Conservation (phyloP, 139 green algal species). For the Mychonastes homosphaera region DNA sequence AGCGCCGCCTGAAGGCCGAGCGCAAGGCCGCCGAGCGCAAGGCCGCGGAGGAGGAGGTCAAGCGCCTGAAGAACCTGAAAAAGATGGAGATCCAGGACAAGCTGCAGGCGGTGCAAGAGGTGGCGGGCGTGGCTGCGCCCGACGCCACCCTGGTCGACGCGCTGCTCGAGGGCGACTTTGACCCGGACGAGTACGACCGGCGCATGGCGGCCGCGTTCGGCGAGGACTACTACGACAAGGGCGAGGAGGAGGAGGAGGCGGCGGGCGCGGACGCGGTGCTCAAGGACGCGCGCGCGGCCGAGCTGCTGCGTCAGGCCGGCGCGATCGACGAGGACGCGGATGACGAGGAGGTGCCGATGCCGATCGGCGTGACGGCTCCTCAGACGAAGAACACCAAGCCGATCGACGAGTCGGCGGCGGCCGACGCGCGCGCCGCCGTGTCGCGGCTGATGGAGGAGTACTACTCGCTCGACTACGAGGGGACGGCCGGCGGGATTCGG, state of each 20-base stretch:
- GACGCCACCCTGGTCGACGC: constrained; percentile 30
- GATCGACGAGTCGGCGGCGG: not conserved
- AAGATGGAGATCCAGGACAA: constrained; percentile 68
- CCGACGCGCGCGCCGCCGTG: constrained; percentile 27
- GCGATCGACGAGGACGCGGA: constrained; percentile 24
- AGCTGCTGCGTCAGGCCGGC: constrained; percentile 12
- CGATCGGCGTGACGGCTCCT: constrained; percentile 23
- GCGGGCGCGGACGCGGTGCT: not conserved
- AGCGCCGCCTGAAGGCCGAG: constrained; percentile 37
- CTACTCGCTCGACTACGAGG: constrained; percentile 87
- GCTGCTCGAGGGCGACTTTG: constrained; percentile 82
- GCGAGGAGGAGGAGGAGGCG: not conserved
- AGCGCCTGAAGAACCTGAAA: constrained; percentile 87
- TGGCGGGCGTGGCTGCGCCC: constrained; percentile 35
- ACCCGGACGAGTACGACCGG: constrained; percentile 80
- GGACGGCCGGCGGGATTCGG: constrained; percentile 59
- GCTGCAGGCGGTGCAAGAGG: constrained; percentile 42
- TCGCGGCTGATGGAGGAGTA: constrained; percentile 79
- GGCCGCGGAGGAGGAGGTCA: constrained; percentile 49
- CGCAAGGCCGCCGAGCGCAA: constrained; percentile 35
- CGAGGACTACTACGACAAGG: constrained; percentile 79
- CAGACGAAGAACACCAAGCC: constrained; percentile 8
- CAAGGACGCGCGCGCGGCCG: not conserved
- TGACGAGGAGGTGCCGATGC: constrained; percentile 17
- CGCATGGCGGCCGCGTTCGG: constrained; percentile 79